A percentile compares a stretch with the other conserved stretches of the same genome.
Conservation (phyloP, 768 basidiomycete species). For the Boletus pseudo-olivaceus region DNA sequence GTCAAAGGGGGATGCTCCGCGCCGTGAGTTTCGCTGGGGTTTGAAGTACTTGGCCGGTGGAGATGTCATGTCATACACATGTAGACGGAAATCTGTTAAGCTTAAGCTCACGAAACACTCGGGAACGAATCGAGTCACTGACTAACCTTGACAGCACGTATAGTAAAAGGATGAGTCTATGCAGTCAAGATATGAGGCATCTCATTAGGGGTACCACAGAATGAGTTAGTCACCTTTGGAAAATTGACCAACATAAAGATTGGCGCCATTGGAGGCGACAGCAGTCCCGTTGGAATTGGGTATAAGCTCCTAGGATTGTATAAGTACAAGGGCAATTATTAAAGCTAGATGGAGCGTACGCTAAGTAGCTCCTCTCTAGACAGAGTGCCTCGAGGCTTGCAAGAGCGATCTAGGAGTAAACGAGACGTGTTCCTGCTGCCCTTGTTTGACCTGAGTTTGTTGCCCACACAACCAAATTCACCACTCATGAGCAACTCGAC, state of each 20-base stretch:
- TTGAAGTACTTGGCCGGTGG: slow-evolving; percentile 33
- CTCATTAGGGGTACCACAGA: background rate
- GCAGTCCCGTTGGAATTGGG: slow-evolving; percentile 81
- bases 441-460: slow-evolving; percentile 43
- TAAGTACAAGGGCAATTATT: background rate
- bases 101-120: background rate
- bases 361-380: slow-evolving; percentile 52
- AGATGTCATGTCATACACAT: slow-evolving; percentile 78
- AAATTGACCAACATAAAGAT: slow-evolving; percentile 84
- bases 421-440: slow-evolving; percentile 48
- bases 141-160: slow-evolving; percentile 78
- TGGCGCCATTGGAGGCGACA: slow-evolving; percentile 67
- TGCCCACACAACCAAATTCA: slow-evolving; percentile 69
- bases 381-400: slow-evolving; percentile 29
- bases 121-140: background rate
- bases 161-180: slow-evolving; percentile 90
- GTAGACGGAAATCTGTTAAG: slow-evolving; percentile 75
- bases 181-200: slow-evolving; percentile 2
- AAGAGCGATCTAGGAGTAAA: slow-evolving; percentile 42
- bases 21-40: slow-evolving; percentile 12
- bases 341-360: slow-evolving; percentile 38
- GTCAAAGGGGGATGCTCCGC: slow-evolving; percentile 18
- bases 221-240: slow-evolving; percentile 51
- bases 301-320: slow-evolving; percentile 51
- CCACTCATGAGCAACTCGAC: slow-evolving; percentile 66